Percentiles rank a stretch among this genome's conserved stretches.
These are phyloP conservation scores for Abrus pulchellus DNA, from an alignment of 306 rosid genomes.

Conservation along the genomic window DNA sequence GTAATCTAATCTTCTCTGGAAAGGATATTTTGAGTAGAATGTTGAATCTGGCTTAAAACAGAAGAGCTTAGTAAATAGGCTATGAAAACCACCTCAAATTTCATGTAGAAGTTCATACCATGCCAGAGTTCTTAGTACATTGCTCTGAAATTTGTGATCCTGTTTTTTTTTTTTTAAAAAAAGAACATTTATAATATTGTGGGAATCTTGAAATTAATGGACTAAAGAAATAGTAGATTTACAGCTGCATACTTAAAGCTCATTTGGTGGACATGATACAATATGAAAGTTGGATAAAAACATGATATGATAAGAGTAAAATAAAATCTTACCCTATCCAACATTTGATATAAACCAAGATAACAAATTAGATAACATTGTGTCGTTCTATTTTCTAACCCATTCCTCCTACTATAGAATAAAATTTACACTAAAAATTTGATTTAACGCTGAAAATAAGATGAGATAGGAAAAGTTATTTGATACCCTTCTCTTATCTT, in stretches of 20 bases:
- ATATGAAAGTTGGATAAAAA: too few species aligned
- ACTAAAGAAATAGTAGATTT: slow-evolving; percentile 2
- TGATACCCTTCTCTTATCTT: too few species aligned
- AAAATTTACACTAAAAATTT: too few species aligned
- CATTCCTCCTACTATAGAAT: too few species aligned
- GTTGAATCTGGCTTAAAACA: neutral
- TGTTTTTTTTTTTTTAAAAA: slow-evolving; percentile 1
- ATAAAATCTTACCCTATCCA: too few species aligned
- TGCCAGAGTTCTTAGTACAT: neutral
- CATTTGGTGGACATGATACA: too few species aligned
- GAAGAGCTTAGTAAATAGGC: neutral
- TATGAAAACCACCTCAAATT: slow-evolving; percentile 5
- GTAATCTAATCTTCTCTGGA: neutral
- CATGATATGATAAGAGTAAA: too few species aligned
- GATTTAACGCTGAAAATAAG: too few species aligned
- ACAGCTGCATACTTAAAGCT: neutral
- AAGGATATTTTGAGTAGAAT: slow-evolving; percentile 18
- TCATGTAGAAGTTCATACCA: slow-evolving; percentile 19
- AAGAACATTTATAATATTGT: neutral
- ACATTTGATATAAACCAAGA: too few species aligned
- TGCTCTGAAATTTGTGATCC: neutral
- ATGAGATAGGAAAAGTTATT: too few species aligned
- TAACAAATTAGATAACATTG: too few species aligned
- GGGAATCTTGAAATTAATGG: neutral
- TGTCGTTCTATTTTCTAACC: too few species aligned